phyloP scores from a whole-genome alignment of 257 asterid genomes.

The Lavandula angustifolia region DNA sequence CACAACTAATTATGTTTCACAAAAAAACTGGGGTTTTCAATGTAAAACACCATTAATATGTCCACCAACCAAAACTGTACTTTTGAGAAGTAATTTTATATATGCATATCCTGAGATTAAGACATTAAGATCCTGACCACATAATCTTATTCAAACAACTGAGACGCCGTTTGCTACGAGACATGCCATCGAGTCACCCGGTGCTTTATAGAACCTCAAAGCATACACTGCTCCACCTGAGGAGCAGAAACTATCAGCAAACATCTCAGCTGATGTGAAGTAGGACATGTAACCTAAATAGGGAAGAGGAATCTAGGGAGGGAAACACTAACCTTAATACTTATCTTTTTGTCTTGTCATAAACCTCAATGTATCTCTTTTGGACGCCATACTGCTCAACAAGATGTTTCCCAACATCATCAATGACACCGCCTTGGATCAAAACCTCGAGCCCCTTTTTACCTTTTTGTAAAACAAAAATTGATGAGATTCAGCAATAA shows the following conservation, averaged over 20 bases:
- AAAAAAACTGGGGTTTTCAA: background rate
- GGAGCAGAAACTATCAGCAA: constrained; percentile 7
- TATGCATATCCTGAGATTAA: constrained; percentile 1
- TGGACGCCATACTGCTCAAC: constrained; percentile 83
- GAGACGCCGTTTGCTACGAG: constrained; percentile 21
- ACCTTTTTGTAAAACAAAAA: constrained; percentile 42
- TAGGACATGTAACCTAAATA: too few relatives aligned
- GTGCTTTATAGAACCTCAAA: constrained; percentile 13
- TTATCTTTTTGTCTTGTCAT: constrained; percentile 84
- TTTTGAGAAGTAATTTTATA: constrained; percentile 6
- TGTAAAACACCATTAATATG: constrained; percentile 14
- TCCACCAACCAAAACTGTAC: constrained; percentile 4
- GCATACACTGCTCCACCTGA: constrained; percentile 15
- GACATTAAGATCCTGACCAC: constrained; percentile 16
- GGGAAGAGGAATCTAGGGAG: background rate
- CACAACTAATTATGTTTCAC: too few relatives aligned
- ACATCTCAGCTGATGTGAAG: constrained; percentile 28
- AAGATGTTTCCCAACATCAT: constrained; percentile 80
- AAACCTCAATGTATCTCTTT: constrained; percentile 86
- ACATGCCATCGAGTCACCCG: background rate
- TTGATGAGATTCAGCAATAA: constrained; percentile 4
- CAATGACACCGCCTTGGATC: constrained; percentile 95
- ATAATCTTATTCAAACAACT: constrained; percentile 12
- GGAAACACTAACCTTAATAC: constrained; percentile 36
- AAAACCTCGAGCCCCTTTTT: constrained; percentile 90